Evolutionary conservation across 306 rosid species (phyloP), one percentile per base, ranked within the genome.

Genomic region (Ormosia semicastrata): DNA sequence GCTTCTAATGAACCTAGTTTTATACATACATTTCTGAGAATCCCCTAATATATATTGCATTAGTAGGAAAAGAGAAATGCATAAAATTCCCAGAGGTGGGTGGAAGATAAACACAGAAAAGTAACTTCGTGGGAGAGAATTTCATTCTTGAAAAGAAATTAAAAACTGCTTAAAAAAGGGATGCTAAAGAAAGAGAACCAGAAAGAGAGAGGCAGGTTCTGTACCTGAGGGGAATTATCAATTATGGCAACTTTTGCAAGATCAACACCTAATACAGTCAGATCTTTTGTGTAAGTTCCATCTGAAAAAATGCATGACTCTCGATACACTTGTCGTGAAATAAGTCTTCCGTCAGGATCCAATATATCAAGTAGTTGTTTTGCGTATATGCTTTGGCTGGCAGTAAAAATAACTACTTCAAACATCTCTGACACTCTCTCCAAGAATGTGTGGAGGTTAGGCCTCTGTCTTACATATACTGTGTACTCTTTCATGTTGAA

Each of bases 161-260:
- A n/a, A 32, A 34, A 74, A 53, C n/a, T 11, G 29, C 74, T 65
- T 56, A 39, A 30, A 83, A 34, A 12, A 30, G 18, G 66, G 59
- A 53, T 36, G 15, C 59, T 46, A 69, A 57, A 74, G 46, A 40
- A 58, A 77, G 12, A 64, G 54, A 70, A 64, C 68, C 53, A 80
- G 40, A 77, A 69, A 56, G 12, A 58, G 83, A 68, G 54, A 2
- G 69, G 29, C 15, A 66, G 71, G 56, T 77, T 58, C 47, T 69
- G 34, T 90, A 95, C 98, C 99, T 95, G 98, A 79, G 99, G 99
- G 80, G 97, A 89, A 88, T 95, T 95, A 84, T 95, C 99, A 84
- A 95, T 77, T 80, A 95, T 95, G 74, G 85, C 98, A 81, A 95
- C 93, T 81, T 92, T 95, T 71, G 96, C 93, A 64, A 93, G 92